phyloP scores from a whole-genome alignment of 2,329 filamentous ascomycete species.

The Hypoxylon sp. region DNA sequence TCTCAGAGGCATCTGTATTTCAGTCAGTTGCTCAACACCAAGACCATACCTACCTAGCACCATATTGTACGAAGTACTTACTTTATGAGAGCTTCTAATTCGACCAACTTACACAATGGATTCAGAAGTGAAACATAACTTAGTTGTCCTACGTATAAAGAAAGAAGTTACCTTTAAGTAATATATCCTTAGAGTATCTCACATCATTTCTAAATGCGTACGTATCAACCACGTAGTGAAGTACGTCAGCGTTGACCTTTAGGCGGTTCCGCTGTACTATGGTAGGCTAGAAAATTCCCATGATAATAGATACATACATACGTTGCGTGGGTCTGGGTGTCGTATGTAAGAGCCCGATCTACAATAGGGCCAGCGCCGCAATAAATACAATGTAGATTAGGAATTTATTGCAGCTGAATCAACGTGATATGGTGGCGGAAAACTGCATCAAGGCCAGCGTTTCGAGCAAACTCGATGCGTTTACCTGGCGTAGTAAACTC shows the following conservation, averaged over 20 bases:
- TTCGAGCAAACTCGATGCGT: constrained; percentile 36
- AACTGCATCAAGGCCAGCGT: constrained; percentile 34
- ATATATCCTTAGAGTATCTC: constrained; percentile 11
- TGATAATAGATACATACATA: constrained; percentile 1
- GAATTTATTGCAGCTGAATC: constrained; percentile 5
- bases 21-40: constrained; percentile 9
- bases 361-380: constrained; percentile 10
- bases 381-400: constrained; percentile 5
- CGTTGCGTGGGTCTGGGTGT: not conserved
- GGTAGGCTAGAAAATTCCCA: constrained; percentile 11
- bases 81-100: not conserved
- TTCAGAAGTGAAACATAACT: constrained; percentile 20
- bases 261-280: constrained; percentile 7
- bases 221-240: constrained; percentile 30
- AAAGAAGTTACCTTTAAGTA: constrained; percentile 7
- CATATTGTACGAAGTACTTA: not conserved
- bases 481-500: constrained; percentile 24
- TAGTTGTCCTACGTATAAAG: not conserved
- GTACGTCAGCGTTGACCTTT: constrained; percentile 34
- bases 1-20: not conserved
- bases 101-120: constrained; percentile 4
- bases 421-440: constrained; percentile 32
- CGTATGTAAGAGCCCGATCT: not conserved
- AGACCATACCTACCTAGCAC: not conserved
- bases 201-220: constrained; percentile 13